Conservation (phyloP, 2,329 filamentous ascomycete species). For the Teratosphaeria destructans region DNA sequence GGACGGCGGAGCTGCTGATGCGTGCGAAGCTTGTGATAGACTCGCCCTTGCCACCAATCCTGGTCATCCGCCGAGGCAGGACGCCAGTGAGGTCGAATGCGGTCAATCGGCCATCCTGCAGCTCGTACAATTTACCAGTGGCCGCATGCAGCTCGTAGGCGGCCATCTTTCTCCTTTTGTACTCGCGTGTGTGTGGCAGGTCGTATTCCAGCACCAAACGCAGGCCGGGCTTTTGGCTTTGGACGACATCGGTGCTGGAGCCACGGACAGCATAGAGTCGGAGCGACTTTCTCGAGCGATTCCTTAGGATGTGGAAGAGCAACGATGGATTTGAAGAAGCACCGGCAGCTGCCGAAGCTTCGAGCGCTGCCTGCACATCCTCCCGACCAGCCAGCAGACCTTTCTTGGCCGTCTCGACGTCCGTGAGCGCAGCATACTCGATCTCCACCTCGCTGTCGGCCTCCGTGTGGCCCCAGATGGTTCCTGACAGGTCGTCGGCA, state of each 20-base stretch:
- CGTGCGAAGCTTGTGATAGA: slow-evolving; percentile 53
- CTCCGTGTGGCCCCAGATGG: slow-evolving; percentile 15
- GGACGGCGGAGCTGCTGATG: slow-evolving; percentile 55
- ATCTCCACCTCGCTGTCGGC: slow-evolving; percentile 1
- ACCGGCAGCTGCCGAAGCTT: not conserved
- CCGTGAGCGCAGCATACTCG: slow-evolving; percentile 18
- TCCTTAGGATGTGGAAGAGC: slow-evolving; percentile 10
- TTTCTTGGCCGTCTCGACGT: slow-evolving; percentile 29
- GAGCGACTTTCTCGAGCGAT: not conserved
- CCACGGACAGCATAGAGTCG: slow-evolving; percentile 2
- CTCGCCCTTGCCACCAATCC: slow-evolving; percentile 34
- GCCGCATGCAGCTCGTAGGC: slow-evolving; percentile 39
- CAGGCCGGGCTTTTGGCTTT: slow-evolving; percentile 6
- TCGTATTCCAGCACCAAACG: slow-evolving; percentile 14
- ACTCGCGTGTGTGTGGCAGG: slow-evolving; percentile 9
- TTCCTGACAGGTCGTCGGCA: slow-evolving; percentile 16
- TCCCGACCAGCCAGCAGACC: slow-evolving; percentile 36
- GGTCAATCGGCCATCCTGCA: slow-evolving; percentile 43
- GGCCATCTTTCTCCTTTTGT: slow-evolving; percentile 3
- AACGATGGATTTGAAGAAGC: not conserved
- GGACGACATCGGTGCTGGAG: not conserved
- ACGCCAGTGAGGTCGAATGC: slow-evolving; percentile 56
- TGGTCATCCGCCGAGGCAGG: slow-evolving; percentile 48
- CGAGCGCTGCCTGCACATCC: slow-evolving; percentile 27
- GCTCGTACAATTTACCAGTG: slow-evolving; percentile 53